Evolutionary conservation across 257 asterid species (phyloP).

Genomic region (Plantago major): DNA sequence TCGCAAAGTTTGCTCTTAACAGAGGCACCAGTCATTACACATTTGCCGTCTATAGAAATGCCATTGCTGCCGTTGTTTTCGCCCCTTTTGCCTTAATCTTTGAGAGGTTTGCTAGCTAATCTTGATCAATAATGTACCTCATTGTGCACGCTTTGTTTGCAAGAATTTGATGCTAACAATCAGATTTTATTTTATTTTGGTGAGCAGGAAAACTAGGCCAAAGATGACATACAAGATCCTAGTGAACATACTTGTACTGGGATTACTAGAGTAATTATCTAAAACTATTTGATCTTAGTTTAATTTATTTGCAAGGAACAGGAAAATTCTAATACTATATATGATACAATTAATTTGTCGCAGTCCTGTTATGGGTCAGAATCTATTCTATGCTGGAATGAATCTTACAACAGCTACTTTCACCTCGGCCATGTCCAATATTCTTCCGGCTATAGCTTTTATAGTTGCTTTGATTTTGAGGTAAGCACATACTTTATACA

Average conservation of each 20-base stretch:
- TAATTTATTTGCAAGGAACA: background rate
- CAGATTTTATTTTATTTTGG: background rate
- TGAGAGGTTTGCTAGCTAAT: background rate
- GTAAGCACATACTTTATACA: background rate
- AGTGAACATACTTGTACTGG: constrained; percentile 45
- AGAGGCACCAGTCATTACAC: constrained; percentile 14
- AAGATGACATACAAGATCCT: constrained; percentile 38
- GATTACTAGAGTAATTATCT: constrained; percentile 47
- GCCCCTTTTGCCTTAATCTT: constrained; percentile 10
- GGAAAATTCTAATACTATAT: background rate
- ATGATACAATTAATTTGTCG: background rate
- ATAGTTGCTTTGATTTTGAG: constrained; percentile 1
- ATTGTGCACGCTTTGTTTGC: too few species aligned
- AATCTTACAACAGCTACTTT: constrained; percentile 42
- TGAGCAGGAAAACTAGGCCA: constrained; percentile 66
- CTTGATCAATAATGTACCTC: background rate
- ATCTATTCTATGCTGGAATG: constrained; percentile 40
- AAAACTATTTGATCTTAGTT: background rate
- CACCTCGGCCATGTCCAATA: constrained; percentile 39
- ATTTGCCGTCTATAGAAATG: constrained; percentile 14
- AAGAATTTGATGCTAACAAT: background rate
- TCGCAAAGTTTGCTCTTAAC: constrained; percentile 13
- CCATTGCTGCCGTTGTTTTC: constrained; percentile 8
- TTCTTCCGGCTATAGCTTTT: constrained; percentile 30
- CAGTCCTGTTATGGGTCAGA: constrained; percentile 11